A percentile compares a stretch with the other conserved stretches of the same genome.
phyloP scores from a whole-genome alignment of 805 yeast genomes.

The Cyberlindnera sargentensis region DNA sequence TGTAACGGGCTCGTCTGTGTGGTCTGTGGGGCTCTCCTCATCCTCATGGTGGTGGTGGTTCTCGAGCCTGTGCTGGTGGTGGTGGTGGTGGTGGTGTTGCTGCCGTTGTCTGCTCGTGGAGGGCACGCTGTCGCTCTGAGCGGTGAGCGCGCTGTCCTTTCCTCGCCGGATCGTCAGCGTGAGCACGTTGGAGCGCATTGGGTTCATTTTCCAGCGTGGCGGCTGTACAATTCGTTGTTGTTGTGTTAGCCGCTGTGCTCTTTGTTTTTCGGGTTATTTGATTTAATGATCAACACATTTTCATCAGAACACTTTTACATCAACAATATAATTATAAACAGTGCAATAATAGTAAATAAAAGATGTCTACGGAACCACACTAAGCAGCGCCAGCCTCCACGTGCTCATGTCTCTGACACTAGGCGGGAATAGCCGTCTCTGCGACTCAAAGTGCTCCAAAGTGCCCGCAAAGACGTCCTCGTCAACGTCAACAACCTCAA shows the following conservation, averaged over 20 bases:
- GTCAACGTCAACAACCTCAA: slow-evolving; percentile 33
- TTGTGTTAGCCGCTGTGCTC: background rate
- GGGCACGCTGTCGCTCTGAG: slow-evolving; percentile 15
- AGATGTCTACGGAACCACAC: too few species aligned
- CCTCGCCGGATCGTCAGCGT: slow-evolving; percentile 22
- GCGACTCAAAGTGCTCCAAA: slow-evolving; percentile 18
- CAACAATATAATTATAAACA: background rate
- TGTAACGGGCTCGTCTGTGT: slow-evolving; percentile 14
- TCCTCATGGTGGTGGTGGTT: too few species aligned
- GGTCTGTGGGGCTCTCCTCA: background rate
- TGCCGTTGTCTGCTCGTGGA: background rate
- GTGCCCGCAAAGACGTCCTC: slow-evolving; percentile 26
- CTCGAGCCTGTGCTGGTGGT: too few species aligned
- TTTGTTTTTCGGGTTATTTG: background rate
- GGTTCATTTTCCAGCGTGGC: slow-evolving; percentile 1
- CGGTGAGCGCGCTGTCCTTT: slow-evolving; percentile 15
- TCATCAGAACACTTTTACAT: too few species aligned
- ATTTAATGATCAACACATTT: too few species aligned
- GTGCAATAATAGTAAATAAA: background rate
- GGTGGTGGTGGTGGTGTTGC: background rate
- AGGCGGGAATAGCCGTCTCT: slow-evolving; percentile 31
- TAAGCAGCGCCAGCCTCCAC: slow-evolving; percentile 15
- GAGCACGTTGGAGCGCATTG: slow-evolving; percentile 24
- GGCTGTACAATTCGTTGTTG: background rate
- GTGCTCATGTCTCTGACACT: slow-evolving; percentile 12